These are phyloP conservation scores for Pulchroboletus neoregius DNA, from an alignment of 1,284 basidiomycete species.

Conservation along the genomic window DNA sequence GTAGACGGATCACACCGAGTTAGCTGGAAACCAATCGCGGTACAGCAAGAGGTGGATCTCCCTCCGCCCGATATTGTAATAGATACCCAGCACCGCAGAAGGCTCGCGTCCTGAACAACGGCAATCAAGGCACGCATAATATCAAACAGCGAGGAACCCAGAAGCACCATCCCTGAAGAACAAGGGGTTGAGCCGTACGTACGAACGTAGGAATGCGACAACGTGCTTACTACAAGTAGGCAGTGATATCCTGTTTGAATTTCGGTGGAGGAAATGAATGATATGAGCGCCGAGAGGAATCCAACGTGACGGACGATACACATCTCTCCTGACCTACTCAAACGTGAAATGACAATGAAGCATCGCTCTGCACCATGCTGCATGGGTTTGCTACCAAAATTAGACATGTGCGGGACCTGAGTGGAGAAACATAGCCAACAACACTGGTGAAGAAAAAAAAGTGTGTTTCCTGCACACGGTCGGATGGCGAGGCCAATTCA, in stretches of 20 bases:
- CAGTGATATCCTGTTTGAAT: slow-evolving; percentile 1
- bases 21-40: not conserved
- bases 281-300: not conserved
- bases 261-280: slow-evolving; percentile 3
- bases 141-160: not conserved
- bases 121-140: slow-evolving; percentile 1
- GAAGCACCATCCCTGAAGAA: not conserved
- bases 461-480: not conserved
- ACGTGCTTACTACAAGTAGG: slow-evolving; percentile 5
- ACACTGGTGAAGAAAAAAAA: not conserved
- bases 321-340: not conserved
- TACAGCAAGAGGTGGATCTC: slow-evolving; percentile 18
- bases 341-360: not conserved
- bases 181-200: not conserved
- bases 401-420: not conserved
- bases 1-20: slow-evolving; percentile 9
- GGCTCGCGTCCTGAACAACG: not conserved
- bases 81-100: slow-evolving; percentile 9
- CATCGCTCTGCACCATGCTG: slow-evolving; percentile 16
- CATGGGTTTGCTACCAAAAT: not conserved
- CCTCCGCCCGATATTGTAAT: not conserved
- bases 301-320: slow-evolving; percentile 9
- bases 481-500: not conserved
- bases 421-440: not conserved
- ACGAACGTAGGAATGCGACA: not conserved